A percentile compares a stretch with the other conserved stretches of the same genome.
These are phyloP conservation scores for Termitomyces sp. DNA, from an alignment of 768 basidiomycete species.

Conservation along the genomic window DNA sequence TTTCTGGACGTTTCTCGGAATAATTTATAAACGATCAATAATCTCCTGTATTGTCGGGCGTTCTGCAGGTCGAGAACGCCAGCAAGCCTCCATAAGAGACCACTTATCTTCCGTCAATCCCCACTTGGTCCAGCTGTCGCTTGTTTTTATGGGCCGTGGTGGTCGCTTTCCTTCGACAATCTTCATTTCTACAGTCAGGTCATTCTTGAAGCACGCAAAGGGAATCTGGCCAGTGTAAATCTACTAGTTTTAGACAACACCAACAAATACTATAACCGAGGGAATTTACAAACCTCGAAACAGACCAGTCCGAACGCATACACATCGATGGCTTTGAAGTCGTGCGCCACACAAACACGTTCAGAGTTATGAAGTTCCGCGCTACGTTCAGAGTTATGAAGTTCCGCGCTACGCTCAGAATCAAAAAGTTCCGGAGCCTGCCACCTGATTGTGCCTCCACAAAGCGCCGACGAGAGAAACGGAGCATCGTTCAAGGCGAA, in stretches of 20 bases:
- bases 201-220: not conserved
- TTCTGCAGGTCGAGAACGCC: not conserved
- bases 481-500: not conserved
- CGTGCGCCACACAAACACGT: not conserved
- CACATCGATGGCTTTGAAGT: not conserved
- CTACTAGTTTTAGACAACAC: not conserved
- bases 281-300: not conserved
- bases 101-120: conserved; percentile 2
- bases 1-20: not conserved
- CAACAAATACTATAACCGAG: not conserved
- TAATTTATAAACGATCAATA: not conserved
- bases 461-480: not conserved
- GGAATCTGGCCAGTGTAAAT: conserved; percentile 1
- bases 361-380: not conserved
- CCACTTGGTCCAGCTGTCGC: conserved; percentile 3
- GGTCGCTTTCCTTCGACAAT: not conserved
- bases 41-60: not conserved
- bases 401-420: not conserved
- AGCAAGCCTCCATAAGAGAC: conserved; percentile 6
- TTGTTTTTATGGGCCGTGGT: not conserved
- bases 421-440: not conserved
- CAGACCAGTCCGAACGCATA: conserved; percentile 1
- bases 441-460: not conserved
- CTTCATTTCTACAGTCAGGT: not conserved
- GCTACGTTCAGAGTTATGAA: not conserved